Evolutionary conservation across 1,284 basidiomycete genomes (phyloP).

Genomic region (Ganoderma lingzhi): DNA sequence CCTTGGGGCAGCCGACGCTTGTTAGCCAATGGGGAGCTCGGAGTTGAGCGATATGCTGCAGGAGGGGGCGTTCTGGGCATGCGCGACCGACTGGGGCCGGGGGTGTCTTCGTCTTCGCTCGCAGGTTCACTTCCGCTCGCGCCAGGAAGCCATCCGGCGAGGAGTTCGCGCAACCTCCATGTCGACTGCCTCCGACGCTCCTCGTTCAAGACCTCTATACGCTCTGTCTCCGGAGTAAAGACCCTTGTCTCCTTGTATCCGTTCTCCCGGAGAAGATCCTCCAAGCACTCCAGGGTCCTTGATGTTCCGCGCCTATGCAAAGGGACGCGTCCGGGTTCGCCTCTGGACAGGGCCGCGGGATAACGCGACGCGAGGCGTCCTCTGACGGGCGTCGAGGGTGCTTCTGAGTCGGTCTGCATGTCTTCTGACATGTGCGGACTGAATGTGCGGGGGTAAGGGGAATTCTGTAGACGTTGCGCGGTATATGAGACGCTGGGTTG

Average conservation of each 20-base stretch:
- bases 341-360: conserved; percentile 54
- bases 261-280: conserved; percentile 83
- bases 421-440: conserved; percentile 8
- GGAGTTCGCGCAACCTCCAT: conserved; percentile 45
- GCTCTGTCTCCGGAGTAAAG: conserved; percentile 84
- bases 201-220: conserved; percentile 44
- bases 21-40: conserved; percentile 45
- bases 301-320: conserved; percentile 80
- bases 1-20: conserved; percentile 28
- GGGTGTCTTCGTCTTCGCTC: conserved; percentile 23
- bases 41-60: conserved; percentile 36
- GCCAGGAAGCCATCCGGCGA: conserved; percentile 60
- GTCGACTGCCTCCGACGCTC: conserved; percentile 35
- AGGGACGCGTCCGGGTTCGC: conserved; percentile 60
- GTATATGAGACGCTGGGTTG: conserved; percentile 17
- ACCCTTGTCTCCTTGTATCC: conserved; percentile 91
- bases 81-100: conserved; percentile 12
- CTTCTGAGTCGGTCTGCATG: conserved; percentile 21
- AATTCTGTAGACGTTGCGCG: conserved; percentile 13
- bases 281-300: conserved; percentile 80
- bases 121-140: conserved; percentile 26
- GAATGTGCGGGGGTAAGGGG: conserved; percentile 5
- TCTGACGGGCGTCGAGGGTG: conserved; percentile 40
- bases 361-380: conserved; percentile 52
- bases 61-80: conserved; percentile 14